These are phyloP conservation scores for Marasmius tenuissimus DNA, from an alignment of 1,284 basidiomycete species.

Conservation along the genomic window DNA sequence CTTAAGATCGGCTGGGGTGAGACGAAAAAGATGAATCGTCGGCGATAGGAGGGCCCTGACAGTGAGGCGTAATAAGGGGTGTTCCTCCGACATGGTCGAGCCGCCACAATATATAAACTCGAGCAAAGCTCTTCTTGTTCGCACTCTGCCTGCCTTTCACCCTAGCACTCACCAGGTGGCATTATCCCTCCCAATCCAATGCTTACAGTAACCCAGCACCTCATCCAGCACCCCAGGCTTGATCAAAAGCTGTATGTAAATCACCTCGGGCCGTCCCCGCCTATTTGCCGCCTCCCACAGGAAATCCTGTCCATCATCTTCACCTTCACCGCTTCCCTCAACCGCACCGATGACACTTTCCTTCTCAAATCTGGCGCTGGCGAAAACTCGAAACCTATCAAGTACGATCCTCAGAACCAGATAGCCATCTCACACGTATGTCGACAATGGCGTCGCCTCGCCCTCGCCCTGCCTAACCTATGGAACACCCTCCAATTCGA, in stretches of 20 bases:
- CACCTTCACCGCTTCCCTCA: neutral
- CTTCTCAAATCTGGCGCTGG: constrained; percentile 46
- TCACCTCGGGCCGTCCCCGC: too few species aligned
- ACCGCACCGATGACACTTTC: constrained; percentile 30
- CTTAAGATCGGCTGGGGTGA: too few species aligned
- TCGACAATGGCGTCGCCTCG: constrained; percentile 52
- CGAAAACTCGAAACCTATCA: constrained; percentile 36
- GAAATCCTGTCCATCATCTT: neutral
- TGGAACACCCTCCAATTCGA: constrained; percentile 58
- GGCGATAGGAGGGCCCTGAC: neutral
- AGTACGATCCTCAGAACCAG: constrained; percentile 45
- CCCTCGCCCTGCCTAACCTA: constrained; percentile 45
- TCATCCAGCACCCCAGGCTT: too few species aligned
- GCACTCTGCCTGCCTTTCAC: neutral
- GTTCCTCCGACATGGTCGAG: neutral
- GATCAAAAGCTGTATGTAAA: too few species aligned
- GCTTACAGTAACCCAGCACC: neutral
- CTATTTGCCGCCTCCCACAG: neutral
- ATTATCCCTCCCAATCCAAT: neutral
- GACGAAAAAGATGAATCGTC: too few species aligned
- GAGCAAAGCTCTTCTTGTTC: neutral
- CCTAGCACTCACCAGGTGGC: neutral
- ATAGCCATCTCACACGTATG: constrained; percentile 55
- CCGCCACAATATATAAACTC: neutral
- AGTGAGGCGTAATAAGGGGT: neutral